Evolutionary conservation across 495 filamentous ascomycete species (phyloP).

Genomic region (Elaphomyces granulatus): DNA sequence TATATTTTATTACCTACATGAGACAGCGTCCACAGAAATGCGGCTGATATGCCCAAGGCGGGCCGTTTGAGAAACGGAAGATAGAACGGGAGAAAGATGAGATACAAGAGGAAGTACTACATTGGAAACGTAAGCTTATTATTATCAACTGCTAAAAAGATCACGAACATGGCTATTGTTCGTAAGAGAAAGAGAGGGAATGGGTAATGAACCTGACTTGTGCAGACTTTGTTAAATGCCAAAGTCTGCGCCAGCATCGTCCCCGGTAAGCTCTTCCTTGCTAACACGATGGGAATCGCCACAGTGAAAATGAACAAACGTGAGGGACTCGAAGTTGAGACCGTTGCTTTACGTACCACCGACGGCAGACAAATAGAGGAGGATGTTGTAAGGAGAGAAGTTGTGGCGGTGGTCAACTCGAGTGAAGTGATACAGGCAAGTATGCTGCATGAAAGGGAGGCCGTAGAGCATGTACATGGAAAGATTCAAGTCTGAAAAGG

Average conservation of each 20-base stretch:
- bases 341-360: conserved; percentile 15
- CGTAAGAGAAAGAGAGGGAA: no score
- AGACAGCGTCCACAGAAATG: conserved; percentile 54
- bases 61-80: conserved; percentile 49
- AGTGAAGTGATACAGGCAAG: conserved; percentile 81
- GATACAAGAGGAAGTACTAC: conserved; percentile 97
- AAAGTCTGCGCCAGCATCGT: conserved; percentile 99
- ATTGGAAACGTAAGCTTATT: not conserved
- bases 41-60: conserved; percentile 44
- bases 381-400: conserved; percentile 89
- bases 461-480: conserved; percentile 67
- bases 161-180: no score
- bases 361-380: conserved; percentile 72
- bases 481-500: conserved; percentile 57
- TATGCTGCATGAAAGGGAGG: conserved; percentile 66
- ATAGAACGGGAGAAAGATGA: conserved; percentile 83
- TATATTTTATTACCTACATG: conserved; percentile 31
- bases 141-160: no score
- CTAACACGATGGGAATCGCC: conserved; percentile 61
- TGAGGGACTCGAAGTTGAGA: conserved; percentile 55
- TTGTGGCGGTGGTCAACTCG: conserved; percentile 96
- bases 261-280: conserved; percentile 65
- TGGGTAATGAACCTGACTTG: conserved; percentile 58
- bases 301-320: conserved; percentile 73
- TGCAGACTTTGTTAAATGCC: conserved; percentile 97